Conservation (phyloP, 495 filamentous ascomycete genomes). For the Aspergillus asperescens region DNA sequence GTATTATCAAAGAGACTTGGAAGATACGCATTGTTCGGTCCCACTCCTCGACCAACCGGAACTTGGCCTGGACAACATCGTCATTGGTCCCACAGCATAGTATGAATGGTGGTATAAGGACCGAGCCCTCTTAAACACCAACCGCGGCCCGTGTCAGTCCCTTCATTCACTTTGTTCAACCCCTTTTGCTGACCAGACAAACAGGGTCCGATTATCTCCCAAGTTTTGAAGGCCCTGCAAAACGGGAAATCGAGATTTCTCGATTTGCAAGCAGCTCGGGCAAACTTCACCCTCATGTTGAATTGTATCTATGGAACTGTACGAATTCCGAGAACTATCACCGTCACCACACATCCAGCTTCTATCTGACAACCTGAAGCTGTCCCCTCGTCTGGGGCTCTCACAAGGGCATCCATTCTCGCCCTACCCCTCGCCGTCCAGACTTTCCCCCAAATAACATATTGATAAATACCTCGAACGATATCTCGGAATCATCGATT, state of each 20-base stretch:
- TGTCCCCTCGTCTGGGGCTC: constrained; percentile 18
- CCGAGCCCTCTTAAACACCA: constrained; percentile 8
- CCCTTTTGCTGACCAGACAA: too few relatives aligned
- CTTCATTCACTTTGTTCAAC: neutral
- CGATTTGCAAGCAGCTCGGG: constrained; percentile 12
- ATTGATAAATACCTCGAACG: constrained; percentile 22
- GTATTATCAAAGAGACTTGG: constrained; percentile 23
- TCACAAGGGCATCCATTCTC: constrained; percentile 9
- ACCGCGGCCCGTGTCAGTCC: constrained; percentile 30
- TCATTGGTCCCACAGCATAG: constrained; percentile 27
- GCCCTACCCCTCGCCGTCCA: constrained; percentile 28
- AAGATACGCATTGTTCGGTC: constrained; percentile 3
- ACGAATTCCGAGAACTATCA: constrained; percentile 13
- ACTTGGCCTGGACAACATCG: constrained; percentile 20
- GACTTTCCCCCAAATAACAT: constrained; percentile 35
- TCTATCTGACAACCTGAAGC: constrained; percentile 18
- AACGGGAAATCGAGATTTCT: constrained; percentile 17
- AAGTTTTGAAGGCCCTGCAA: too few relatives aligned
- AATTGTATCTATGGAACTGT: constrained; percentile 20
- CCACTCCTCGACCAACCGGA: constrained; percentile 4
- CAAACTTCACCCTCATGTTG: constrained; percentile 20
- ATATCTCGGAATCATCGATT: constrained; percentile 31
- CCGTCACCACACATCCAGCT: constrained; percentile 19
- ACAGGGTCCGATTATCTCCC: constrained; percentile 14
- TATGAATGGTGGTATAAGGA: constrained; percentile 29